These are phyloP conservation scores for Pyrus hybrid DNA, from an alignment of 331 rosid genomes.

Conservation along the genomic window DNA sequence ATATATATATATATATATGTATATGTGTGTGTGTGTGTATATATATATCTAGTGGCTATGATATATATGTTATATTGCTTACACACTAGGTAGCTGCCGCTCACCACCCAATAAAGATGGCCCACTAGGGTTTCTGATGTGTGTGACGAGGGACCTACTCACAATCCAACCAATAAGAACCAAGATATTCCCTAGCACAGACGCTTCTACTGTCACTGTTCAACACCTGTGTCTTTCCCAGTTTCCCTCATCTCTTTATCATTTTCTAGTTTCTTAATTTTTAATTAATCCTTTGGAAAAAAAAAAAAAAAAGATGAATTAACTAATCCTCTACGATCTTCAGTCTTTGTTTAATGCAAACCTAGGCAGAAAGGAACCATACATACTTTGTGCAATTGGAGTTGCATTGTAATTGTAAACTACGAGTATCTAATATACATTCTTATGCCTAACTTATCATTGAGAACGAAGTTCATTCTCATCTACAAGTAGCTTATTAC, in stretches of 20 bases:
- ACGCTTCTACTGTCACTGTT: slow-evolving; percentile 13
- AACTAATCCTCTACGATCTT: neutral
- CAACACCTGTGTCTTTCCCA: slow-evolving; percentile 4
- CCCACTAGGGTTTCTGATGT: slow-evolving; percentile 12
- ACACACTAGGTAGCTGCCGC: slow-evolving; percentile 13
- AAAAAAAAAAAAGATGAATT: too few relatives aligned
- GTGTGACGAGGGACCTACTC: slow-evolving; percentile 42
- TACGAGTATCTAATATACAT: neutral
- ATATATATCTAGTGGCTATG: slow-evolving; percentile 29
- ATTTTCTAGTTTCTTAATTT: neutral
- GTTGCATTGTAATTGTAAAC: neutral
- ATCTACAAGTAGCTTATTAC: neutral
- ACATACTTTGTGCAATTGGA: neutral
- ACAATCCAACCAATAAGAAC: slow-evolving; percentile 40
- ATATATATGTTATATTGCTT: neutral
- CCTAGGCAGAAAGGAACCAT: neutral
- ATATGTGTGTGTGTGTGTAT: too few relatives aligned
- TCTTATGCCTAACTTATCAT: neutral
- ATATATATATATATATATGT: too few relatives aligned
- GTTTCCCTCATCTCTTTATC: neutral
- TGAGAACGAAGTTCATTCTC: neutral
- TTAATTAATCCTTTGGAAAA: neutral
- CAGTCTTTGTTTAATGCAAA: neutral
- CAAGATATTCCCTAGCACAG: slow-evolving; percentile 31
- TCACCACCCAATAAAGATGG: slow-evolving; percentile 40